Percentiles rank a stretch among this genome's conserved stretches.
Evolutionary conservation across 2,329 filamentous ascomycete species (phyloP).

Genomic region (Cladophialophora exuberans): DNA sequence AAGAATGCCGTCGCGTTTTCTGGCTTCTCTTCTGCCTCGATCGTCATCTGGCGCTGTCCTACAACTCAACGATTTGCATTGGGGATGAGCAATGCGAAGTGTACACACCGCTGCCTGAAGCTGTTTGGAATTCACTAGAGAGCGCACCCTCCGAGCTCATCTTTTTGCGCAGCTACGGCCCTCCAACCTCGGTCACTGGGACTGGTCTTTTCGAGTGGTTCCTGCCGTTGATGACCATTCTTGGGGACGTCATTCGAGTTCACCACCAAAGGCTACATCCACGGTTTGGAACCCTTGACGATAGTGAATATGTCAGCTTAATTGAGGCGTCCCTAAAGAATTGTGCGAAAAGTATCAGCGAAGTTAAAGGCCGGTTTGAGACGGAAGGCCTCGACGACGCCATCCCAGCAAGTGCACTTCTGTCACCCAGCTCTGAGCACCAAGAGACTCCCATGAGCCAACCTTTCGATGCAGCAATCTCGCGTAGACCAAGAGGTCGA

Average conservation of each 20-base stretch:
- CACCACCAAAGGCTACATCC: constrained; percentile 52
- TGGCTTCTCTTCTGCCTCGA: constrained; percentile 55
- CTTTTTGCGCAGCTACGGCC: constrained; percentile 1
- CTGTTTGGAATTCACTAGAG: constrained; percentile 37
- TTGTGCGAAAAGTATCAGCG: constrained; percentile 40
- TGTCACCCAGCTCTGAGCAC: constrained; percentile 40
- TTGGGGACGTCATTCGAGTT: constrained; percentile 55
- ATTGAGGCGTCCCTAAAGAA: constrained; percentile 23
- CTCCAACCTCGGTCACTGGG: constrained; percentile 42
- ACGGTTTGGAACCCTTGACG: constrained; percentile 41
- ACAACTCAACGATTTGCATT: constrained; percentile 48
- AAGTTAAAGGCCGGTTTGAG: constrained; percentile 44
- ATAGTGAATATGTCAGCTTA: constrained; percentile 32
- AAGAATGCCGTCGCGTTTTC: constrained; percentile 52
- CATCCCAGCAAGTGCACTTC: constrained; percentile 10
- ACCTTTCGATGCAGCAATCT: constrained; percentile 15
- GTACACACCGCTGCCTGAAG: constrained; percentile 44
- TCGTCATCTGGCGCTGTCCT: constrained; percentile 52
- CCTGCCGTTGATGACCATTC: constrained; percentile 52
- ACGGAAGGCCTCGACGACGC: constrained; percentile 15
- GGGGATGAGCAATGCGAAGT: constrained; percentile 52
- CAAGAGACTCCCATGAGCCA: constrained; percentile 15
- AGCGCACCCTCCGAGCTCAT: constrained; percentile 2
- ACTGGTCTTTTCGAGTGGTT: constrained; percentile 55
- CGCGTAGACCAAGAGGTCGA: constrained; percentile 32